Evolutionary conservation across 768 basidiomycete species (phyloP).

Genomic region (Termitomyces sp.): DNA sequence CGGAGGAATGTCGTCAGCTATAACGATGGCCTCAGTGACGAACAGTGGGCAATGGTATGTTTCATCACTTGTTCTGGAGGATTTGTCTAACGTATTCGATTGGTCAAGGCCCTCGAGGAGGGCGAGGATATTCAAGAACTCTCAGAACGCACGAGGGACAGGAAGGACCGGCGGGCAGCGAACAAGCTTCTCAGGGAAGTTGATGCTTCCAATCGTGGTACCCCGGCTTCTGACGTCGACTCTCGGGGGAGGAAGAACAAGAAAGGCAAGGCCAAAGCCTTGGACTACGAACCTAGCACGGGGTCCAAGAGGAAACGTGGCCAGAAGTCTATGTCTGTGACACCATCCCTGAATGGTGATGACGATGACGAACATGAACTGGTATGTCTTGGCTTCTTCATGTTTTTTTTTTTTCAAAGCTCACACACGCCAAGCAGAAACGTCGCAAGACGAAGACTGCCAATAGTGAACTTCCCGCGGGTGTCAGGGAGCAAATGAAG

Average conservation of each 20-base stretch:
- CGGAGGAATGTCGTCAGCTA: constrained; percentile 83
- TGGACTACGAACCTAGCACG: constrained; percentile 42
- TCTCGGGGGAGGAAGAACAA: constrained; percentile 51
- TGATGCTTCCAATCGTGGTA: constrained; percentile 57
- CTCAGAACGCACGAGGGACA: constrained; percentile 57
- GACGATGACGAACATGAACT: constrained; percentile 46
- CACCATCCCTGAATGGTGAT: constrained; percentile 71
- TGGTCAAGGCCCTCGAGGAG: constrained; percentile 63
- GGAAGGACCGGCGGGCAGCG: constrained; percentile 55
- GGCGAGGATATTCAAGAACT: constrained; percentile 77
- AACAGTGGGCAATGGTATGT: constrained; percentile 83
- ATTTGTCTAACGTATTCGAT: neutral
- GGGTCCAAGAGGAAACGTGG: constrained; percentile 77
- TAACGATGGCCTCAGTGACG: constrained; percentile 90
- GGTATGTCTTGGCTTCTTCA: neutral
- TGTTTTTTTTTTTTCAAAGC: neutral
- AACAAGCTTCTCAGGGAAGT: constrained; percentile 55
- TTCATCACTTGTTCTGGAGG: neutral
- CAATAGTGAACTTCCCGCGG: constrained; percentile 48
- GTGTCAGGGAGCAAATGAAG: constrained; percentile 73
- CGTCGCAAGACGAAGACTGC: constrained; percentile 69
- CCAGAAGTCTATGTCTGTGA: constrained; percentile 68
- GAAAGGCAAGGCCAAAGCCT: constrained; percentile 56
- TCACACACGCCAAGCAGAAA: constrained; percentile 46
- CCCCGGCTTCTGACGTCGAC: constrained; percentile 59